A percentile compares a stretch with the other conserved stretches of the same genome.
These are phyloP conservation scores for Erodium texanum DNA, from an alignment of 441 rosid species.

Conservation along the genomic window DNA sequence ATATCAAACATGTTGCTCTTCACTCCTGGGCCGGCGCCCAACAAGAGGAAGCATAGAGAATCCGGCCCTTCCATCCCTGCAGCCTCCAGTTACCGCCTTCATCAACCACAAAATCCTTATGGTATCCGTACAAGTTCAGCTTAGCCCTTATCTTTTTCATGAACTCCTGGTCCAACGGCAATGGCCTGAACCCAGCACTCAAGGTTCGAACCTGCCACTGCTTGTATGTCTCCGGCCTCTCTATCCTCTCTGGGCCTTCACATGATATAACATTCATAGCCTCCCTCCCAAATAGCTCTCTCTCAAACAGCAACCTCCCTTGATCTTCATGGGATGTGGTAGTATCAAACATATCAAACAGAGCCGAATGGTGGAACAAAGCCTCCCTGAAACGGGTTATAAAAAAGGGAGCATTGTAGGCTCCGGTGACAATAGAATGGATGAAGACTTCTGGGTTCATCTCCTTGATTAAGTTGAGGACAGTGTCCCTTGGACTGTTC, in stretches of 20 bases:
- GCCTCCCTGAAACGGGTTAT: constrained; percentile 18
- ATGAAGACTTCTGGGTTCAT: constrained; percentile 16
- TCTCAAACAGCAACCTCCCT: constrained; percentile 13
- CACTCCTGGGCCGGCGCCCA: constrained; percentile 44
- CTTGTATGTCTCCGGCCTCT: constrained; percentile 55
- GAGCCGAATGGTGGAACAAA: constrained; percentile 15
- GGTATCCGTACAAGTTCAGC: constrained; percentile 37
- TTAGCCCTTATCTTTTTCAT: constrained; percentile 29
- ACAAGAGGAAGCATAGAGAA: constrained; percentile 44
- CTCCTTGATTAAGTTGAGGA: constrained; percentile 15
- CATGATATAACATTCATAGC: constrained; percentile 17
- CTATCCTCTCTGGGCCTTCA: constrained; percentile 16
- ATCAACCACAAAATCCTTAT: constrained; percentile 62
- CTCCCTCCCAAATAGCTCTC: constrained; percentile 14
- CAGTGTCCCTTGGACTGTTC: constrained; percentile 13
- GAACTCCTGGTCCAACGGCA: constrained; percentile 31
- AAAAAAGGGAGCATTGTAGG: constrained; percentile 17
- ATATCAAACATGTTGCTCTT: not conserved
- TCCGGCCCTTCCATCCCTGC: constrained; percentile 78
- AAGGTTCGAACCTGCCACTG: constrained; percentile 60
- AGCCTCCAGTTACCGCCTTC: constrained; percentile 59
- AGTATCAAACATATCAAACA: constrained; percentile 17
- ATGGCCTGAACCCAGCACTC: constrained; percentile 62
- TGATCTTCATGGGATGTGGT: constrained; percentile 2
- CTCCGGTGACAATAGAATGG: constrained; percentile 7